phyloP scores from a whole-genome alignment of 148 eudicot species.

The Fagopyrum homotropicum region DNA sequence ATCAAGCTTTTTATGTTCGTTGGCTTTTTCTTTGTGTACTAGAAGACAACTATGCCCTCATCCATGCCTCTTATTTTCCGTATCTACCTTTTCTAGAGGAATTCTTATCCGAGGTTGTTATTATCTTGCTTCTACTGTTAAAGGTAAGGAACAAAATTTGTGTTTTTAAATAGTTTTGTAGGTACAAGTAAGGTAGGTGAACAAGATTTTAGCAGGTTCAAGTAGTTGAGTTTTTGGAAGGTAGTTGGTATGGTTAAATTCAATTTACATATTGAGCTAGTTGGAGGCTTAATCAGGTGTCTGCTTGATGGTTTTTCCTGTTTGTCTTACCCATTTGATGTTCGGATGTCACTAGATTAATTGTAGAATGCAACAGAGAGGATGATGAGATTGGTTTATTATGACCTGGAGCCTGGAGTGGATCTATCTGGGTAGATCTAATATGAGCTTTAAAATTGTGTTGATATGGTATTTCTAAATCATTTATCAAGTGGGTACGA shows the following conservation, averaged over 20 bases:
- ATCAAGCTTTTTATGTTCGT: slow-evolving; percentile 5
- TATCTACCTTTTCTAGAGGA: neutral
- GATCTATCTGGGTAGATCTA: slow-evolving; percentile 8
- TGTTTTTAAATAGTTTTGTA: neutral
- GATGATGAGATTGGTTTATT: neutral
- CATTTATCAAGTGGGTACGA: neutral
- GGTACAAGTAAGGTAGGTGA: neutral
- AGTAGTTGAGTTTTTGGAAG: slow-evolving; percentile 4
- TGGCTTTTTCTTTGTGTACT: neutral
- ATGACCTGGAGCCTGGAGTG: neutral
- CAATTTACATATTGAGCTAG: slow-evolving; percentile 2
- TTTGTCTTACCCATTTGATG: neutral
- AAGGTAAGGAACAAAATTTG: neutral
- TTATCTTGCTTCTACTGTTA: neutral
- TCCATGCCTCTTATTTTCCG: neutral
- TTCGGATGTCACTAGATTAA: neutral
- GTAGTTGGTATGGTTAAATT: neutral
- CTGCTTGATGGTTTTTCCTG: neutral
- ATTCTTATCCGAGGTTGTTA: neutral
- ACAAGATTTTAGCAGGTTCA: neutral
- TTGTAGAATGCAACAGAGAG: neutral
- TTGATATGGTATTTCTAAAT: neutral
- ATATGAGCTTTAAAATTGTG: neutral
- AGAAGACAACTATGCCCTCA: neutral
- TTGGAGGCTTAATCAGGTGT: slow-evolving; percentile 9